Conservation (phyloP, 1,139 yeast genomes). For the Sugiyamaella pinicola region DNA sequence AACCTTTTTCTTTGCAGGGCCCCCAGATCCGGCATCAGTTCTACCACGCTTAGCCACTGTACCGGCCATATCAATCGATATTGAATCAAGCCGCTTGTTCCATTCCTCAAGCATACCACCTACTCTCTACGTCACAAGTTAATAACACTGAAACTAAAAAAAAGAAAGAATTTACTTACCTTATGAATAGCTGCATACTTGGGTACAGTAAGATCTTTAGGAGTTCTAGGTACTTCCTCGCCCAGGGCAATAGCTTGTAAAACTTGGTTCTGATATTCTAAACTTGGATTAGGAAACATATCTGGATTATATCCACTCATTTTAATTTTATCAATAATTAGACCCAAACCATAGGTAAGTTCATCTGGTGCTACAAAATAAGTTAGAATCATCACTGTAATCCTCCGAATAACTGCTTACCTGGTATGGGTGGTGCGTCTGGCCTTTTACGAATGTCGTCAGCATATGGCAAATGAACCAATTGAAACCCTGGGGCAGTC, state of each 20-base stretch:
- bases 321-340: slow-evolving; percentile 39
- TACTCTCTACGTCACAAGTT: slow-evolving; percentile 20
- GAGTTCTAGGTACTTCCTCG: slow-evolving; percentile 50
- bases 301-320: slow-evolving; percentile 53
- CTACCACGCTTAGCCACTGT: slow-evolving; percentile 13
- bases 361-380: slow-evolving; percentile 36
- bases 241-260: slow-evolving; percentile 71
- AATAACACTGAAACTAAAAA: too few species aligned
- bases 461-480: slow-evolving; percentile 44
- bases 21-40: slow-evolving; percentile 6
- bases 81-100: slow-evolving; percentile 21
- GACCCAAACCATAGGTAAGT: slow-evolving; percentile 44
- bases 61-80: neutral
- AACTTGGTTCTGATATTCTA: slow-evolving; percentile 66
- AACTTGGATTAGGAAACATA: slow-evolving; percentile 64
- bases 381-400: neutral
- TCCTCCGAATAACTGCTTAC: neutral
- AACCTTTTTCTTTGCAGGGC: slow-evolving; percentile 11
- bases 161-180: too few species aligned
- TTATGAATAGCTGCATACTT: slow-evolving; percentile 39
- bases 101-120: slow-evolving; percentile 29
- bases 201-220: slow-evolving; percentile 40
- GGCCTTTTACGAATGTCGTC: slow-evolving; percentile 45
- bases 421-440: neutral
- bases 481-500: slow-evolving; percentile 42